Evolutionary conservation across 1,139 yeast species (phyloP), one percentile per base, ranked within the genome.

Genomic region (Meyerozyma elateridarum): DNA sequence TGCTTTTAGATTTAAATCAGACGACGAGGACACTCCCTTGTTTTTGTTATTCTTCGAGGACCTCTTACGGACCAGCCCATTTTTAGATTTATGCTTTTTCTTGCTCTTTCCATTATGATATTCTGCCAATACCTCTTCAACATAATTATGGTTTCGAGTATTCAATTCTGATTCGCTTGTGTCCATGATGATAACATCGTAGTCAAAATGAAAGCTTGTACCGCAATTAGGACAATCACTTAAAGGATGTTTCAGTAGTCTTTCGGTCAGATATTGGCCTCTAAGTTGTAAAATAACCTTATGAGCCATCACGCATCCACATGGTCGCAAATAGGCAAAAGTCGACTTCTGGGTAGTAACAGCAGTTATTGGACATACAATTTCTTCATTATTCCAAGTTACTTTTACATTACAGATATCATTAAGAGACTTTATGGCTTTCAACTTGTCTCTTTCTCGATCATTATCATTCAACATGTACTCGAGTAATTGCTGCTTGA

Each of bases 401-500:
- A 59, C 39, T 5, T 45, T 49, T 11, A 64, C 49, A 21, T 56
- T 56, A 5, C 56, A 44, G 17, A 64, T 32, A 39, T 64, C 70
- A 13, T 47, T 48, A 15, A 62, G 32, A 4, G 58, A 45, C 35
- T 36, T 15, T 37, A 24, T 24, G 18, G 14, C 18, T 7, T 4
- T 11, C 2, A 24, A 8, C 59, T n/a, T 48, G 46, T 18, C 43
- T 37, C 16, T 55, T 31, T 25, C 14, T 18, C 22, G 15, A 21
- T 25, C 26, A 8, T 25, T 22, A 15, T 21, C 15, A 8, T 59
- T 60, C 3, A 82, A 51, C 12, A 84, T 51, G 50, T 70, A 67
- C 45, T 80, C 82, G 9, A 88, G 45, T 0, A 85, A 54, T 22
- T 79, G 61, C 39, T 82, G 88, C 44, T 84, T 85, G 42, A 79